Evolutionary conservation across 202 grass and related monocot genomes (phyloP).

Genomic region (Zizania palustris): DNA sequence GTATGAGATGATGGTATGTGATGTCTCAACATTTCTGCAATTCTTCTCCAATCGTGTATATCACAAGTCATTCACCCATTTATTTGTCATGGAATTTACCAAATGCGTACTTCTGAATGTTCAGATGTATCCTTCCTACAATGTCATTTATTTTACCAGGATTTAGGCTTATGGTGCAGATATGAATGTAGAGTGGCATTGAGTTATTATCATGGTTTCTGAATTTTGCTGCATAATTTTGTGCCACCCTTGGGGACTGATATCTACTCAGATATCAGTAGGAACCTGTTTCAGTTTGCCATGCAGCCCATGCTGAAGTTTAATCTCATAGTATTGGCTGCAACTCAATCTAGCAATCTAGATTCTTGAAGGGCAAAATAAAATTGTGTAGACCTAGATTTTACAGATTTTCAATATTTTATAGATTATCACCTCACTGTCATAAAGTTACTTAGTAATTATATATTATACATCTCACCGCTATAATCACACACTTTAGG

Average conservation of each 20-base stretch:
- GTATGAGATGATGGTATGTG: background rate
- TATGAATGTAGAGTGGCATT: conserved; percentile 8
- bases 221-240: background rate
- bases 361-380: too few relatives aligned
- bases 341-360: background rate
- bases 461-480: too few relatives aligned
- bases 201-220: background rate
- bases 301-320: background rate
- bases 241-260: background rate
- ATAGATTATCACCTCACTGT: too few relatives aligned
- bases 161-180: background rate
- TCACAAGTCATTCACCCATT: background rate
- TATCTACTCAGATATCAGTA: background rate
- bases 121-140: background rate
- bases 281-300: background rate
- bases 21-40: background rate
- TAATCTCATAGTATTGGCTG: background rate
- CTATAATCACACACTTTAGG: too few relatives aligned
- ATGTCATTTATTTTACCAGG: background rate
- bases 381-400: too few relatives aligned
- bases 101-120: background rate
- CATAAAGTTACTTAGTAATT: too few relatives aligned
- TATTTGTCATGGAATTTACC: background rate
- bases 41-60: background rate
- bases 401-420: too few relatives aligned